A percentile compares a stretch with the other conserved stretches of the same genome.
These are phyloP conservation scores for Fusarium tuaranense DNA, from an alignment of 2,329 filamentous ascomycete genomes.

Conservation along the genomic window DNA sequence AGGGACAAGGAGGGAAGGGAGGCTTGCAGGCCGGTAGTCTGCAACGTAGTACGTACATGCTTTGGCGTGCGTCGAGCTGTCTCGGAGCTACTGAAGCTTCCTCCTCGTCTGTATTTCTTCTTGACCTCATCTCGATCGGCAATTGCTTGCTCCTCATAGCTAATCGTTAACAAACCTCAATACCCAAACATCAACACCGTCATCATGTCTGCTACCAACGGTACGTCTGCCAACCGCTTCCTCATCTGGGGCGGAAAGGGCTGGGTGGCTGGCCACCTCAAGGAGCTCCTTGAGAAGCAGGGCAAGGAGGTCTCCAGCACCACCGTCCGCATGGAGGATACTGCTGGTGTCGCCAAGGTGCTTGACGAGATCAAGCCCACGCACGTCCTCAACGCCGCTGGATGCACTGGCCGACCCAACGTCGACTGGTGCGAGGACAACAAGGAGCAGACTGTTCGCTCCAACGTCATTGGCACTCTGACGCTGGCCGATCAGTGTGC, in stretches of 20 bases:
- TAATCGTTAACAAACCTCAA: not conserved
- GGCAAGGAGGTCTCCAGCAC: conserved; percentile 72
- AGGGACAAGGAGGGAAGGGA: not conserved
- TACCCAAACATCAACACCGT: not conserved
- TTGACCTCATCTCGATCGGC: not conserved
- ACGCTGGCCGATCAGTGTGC: conserved; percentile 73
- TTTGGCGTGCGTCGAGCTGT: not conserved
- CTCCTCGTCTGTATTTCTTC: not conserved
- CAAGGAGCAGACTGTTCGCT: conserved; percentile 74
- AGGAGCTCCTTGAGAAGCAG: conserved; percentile 66
- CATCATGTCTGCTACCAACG: not conserved
- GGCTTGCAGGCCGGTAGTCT: not conserved
- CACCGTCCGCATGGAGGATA: conserved; percentile 74
- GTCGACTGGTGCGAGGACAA: conserved; percentile 77
- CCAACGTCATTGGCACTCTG: conserved; percentile 74
- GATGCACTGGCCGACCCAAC: conserved; percentile 64
- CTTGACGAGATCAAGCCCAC: conserved; percentile 71
- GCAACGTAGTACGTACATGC: conserved; percentile 1
- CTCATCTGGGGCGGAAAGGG: conserved; percentile 75
- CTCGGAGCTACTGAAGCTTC: not conserved
- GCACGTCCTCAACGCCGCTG: conserved; percentile 75
- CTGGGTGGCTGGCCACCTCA: conserved; percentile 73
- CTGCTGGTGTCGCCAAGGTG: conserved; percentile 66
- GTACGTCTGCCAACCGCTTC: not conserved
- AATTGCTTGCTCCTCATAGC: not conserved